Conservation (phyloP, 768 basidiomycete species). For the Pulveroboletus sp. region DNA sequence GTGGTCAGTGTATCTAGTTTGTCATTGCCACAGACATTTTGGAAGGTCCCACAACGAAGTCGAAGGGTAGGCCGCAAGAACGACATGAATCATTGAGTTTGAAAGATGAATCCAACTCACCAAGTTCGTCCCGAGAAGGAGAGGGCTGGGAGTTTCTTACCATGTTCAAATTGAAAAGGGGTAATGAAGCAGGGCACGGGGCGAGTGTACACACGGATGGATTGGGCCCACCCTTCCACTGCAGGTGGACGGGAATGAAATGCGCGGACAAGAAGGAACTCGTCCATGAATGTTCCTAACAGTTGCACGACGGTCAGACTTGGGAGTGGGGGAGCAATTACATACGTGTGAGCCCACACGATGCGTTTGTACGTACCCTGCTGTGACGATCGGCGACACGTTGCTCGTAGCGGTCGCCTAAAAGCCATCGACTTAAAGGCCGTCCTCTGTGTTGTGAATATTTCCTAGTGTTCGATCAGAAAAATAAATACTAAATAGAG, state of each 20-base stretch:
- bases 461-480: constrained; percentile 7
- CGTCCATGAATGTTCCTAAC: constrained; percentile 10
- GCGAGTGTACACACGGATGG: constrained; percentile 7
- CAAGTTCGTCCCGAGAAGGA: constrained; percentile 9
- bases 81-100: constrained; percentile 16
- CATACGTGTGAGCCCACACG: constrained; percentile 16
- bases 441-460: constrained; percentile 11
- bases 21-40: constrained; percentile 10
- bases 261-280: background rate
- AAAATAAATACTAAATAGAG: constrained; percentile 4
- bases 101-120: constrained; percentile 8
- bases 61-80: constrained; percentile 5
- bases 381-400: constrained; percentile 26
- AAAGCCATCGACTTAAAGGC: constrained; percentile 13
- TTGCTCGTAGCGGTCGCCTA: constrained; percentile 18
- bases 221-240: constrained; percentile 6
- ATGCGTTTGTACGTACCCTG: constrained; percentile 23
- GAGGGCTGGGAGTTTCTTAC: constrained; percentile 5
- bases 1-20: constrained; percentile 5
- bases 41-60: constrained; percentile 3
- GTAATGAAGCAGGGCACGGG: constrained; percentile 15
- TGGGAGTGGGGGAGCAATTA: constrained; percentile 12
- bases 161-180: constrained; percentile 10
- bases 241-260: constrained; percentile 23
- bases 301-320: background rate